phyloP scores from a whole-genome alignment of 2,329 filamentous ascomycete genomes.

The Aureobasidium namibiae region DNA sequence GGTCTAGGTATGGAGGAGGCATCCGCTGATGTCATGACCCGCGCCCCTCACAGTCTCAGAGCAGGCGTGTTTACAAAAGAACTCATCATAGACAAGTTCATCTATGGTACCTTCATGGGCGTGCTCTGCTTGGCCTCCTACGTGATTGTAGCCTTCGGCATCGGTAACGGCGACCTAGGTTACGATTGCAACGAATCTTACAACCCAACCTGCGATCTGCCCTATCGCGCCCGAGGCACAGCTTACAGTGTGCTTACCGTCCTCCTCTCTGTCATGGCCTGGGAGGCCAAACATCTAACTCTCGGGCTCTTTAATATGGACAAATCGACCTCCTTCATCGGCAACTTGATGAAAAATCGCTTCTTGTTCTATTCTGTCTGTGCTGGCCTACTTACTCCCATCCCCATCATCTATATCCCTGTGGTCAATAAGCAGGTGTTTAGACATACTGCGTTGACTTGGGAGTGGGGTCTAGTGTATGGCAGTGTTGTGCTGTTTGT shows the following conservation, averaged over 20 bases:
- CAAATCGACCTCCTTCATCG: conserved; percentile 25
- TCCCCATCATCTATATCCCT: conserved; percentile 39
- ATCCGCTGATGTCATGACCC: conserved; percentile 38
- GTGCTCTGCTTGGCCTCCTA: conserved; percentile 37
- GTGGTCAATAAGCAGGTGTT: conserved; percentile 39
- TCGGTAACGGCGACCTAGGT: conserved; percentile 36
- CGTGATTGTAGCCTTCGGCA: conserved; percentile 36
- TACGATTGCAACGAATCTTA: conserved; percentile 37
- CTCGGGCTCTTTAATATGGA: conserved; percentile 37
- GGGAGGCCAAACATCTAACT: conserved; percentile 40
- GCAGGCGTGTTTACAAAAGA: conserved; percentile 39
- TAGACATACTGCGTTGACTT: conserved; percentile 34
- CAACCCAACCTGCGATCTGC: conserved; percentile 34
- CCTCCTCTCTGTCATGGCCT: conserved; percentile 38
- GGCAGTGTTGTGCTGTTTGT: conserved; percentile 34
- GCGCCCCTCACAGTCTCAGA: conserved; percentile 35
- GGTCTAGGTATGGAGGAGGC: conserved; percentile 40
- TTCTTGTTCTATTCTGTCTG: conserved; percentile 37
- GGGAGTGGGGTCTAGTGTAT: conserved; percentile 40
- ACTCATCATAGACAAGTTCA: conserved; percentile 40
- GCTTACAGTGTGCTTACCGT: conserved; percentile 38
- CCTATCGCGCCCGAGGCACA: conserved; percentile 38
- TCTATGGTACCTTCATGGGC: conserved; percentile 41
- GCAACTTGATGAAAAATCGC: conserved; percentile 28
- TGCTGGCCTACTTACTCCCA: conserved; percentile 33